Conservation (phyloP, 768 basidiomycete genomes). For the Trametes elegans region DNA sequence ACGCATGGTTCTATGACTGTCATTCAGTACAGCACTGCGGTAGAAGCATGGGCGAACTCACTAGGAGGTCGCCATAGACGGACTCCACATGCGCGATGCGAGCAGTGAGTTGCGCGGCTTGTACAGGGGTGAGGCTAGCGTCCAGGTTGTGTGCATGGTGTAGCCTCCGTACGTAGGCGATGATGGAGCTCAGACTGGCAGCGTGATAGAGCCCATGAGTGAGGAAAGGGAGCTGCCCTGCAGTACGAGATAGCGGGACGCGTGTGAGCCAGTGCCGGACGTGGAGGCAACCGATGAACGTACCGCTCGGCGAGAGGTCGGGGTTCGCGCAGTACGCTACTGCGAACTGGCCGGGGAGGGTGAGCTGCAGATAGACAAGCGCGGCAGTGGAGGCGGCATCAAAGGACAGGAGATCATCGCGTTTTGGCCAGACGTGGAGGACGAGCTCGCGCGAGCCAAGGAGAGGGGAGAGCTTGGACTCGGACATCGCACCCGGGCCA, state of each 20-base stretch:
- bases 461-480: conserved; percentile 11
- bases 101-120: conserved; percentile 56
- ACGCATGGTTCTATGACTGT: conserved; percentile 50
- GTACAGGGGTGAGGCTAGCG: conserved; percentile 39
- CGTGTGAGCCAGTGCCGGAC: no score
- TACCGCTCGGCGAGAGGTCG: conserved; percentile 72
- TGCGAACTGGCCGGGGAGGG: conserved; percentile 65
- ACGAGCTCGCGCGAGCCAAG: conserved; percentile 6
- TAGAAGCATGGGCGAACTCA: conserved; percentile 36
- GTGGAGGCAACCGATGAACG: conserved; percentile 27
- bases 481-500: conserved; percentile 1
- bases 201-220: conserved; percentile 52
- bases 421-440: conserved; percentile 69
- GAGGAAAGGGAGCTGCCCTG: conserved; percentile 70
- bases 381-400: conserved; percentile 67
- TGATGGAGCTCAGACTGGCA: conserved; percentile 56
- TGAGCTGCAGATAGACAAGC: conserved; percentile 64
- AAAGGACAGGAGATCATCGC: conserved; percentile 63
- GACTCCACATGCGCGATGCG: conserved; percentile 67
- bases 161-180: conserved; percentile 61
- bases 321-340: conserved; percentile 64
- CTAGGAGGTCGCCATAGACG: conserved; percentile 67
- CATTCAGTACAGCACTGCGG: not conserved
- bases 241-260: not conserved
- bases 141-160: conserved; percentile 46